Percentiles rank a stretch among this genome's conserved stretches.
These are phyloP conservation scores for Xylaria cubensis DNA, from an alignment of 495 filamentous ascomycete species.

Conservation along the genomic window DNA sequence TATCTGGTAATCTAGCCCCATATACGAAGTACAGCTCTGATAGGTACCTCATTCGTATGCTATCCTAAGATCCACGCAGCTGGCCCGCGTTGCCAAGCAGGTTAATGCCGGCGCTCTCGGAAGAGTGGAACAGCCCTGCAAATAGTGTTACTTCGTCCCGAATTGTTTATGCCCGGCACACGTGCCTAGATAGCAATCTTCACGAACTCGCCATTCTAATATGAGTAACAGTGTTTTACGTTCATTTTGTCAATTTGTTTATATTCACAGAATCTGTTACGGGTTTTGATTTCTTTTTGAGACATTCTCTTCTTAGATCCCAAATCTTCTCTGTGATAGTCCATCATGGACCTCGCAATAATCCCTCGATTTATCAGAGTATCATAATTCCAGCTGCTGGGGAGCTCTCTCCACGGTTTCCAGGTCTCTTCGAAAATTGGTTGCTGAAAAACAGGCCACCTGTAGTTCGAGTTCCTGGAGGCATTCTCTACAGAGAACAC, in stretches of 20 bases:
- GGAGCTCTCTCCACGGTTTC: background rate
- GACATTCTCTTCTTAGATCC: background rate
- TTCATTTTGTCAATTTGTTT: background rate
- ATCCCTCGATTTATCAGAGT: background rate
- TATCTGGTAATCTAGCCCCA: background rate
- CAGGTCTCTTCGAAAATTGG: background rate
- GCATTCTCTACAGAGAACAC: conserved; percentile 1
- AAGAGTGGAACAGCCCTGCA: conserved; percentile 28
- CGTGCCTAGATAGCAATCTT: conserved; percentile 7
- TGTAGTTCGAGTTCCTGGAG: background rate
- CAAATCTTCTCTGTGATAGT: background rate
- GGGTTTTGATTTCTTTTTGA: background rate
- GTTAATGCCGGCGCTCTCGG: conserved; percentile 18
- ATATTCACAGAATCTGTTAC: background rate
- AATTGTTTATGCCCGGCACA: conserved; percentile 5
- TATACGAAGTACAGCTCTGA: background rate
- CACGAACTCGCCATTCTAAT: background rate
- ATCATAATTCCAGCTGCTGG: background rate
- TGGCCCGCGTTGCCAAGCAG: conserved; percentile 16
- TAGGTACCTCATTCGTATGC: conserved; percentile 7
- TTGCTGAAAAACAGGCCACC: background rate
- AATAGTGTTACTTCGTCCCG: conserved; percentile 10
- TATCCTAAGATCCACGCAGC: conserved; percentile 5
- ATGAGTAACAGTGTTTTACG: background rate
- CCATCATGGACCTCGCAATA: background rate